Base-by-base conservation (phyloP, 2,329 filamentous ascomycete species). In the Cyclaneusma minus region DNA sequence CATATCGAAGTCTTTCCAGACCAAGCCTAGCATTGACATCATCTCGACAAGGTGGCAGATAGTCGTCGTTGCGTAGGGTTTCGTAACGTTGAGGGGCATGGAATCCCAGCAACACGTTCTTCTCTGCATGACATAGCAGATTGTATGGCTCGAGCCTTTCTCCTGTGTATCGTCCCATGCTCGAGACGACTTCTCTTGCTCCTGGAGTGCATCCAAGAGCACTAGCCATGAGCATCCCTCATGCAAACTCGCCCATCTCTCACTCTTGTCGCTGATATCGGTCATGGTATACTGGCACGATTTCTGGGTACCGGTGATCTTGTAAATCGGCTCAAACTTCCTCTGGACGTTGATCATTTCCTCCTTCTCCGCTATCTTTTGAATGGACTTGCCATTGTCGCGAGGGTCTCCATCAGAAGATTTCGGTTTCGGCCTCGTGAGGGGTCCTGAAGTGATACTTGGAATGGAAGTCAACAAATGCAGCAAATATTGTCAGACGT, bases 31-130 rank as follows among this genome's bases (percentile, higher is more conserved):
- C 30, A 61, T 57, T 4, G 60, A 60, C 14, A 62, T 48, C 34
- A 68, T 59, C 48, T 68, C 64, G 16, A 68, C 45, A 3, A 67
- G 42, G 35, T 68, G 64, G 29, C 57, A 64, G 32, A 68, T 62
- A n/a, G 62, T 61, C 0, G 58, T 65, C 0, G 59, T 66, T 3
- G 60, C 62, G 25, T 63, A 66, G 0, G 62, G 62, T 18, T 58
- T 58, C 18, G 49, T 53, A 25, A 64, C 41, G 16, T 49, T 48
- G 2, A 48, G 29, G 1, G 62, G 62, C 58, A 66, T 65, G 1
- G 53, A 62, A 13, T 34, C 29, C 32, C 32, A 34, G 14, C 29
- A 31, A 3, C 29, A 20, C 13, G 13, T 22, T 14, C 29, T 31
- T 14, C 22, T 25, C 16, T 34, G 32, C 5, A 34, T 22, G 7